Evolutionary conservation across 495 filamentous ascomycete genomes (phyloP).

Genomic region (Aspergillus heteromorphus): DNA sequence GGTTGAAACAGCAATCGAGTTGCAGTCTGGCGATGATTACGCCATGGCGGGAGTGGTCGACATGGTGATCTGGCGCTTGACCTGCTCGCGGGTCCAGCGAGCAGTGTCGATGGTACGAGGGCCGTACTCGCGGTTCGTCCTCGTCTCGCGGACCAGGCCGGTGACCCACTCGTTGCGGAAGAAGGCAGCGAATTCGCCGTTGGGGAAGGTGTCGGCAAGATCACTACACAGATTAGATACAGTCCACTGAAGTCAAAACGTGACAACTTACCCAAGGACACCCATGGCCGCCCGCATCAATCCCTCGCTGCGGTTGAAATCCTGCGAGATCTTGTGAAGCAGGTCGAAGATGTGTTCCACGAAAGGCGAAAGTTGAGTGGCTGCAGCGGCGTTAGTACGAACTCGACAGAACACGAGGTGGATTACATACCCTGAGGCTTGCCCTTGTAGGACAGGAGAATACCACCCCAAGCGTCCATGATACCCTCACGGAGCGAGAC

Average conservation of each 20-base stretch:
- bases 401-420: conserved; percentile 14
- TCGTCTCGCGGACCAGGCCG: conserved; percentile 78
- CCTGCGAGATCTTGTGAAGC: conserved; percentile 72
- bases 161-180: conserved; percentile 91
- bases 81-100: conserved; percentile 94
- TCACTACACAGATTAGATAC: conserved; percentile 59
- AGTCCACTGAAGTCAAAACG: not conserved
- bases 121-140: conserved; percentile 76
- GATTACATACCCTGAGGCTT: conserved; percentile 40
- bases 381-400: conserved; percentile 35
- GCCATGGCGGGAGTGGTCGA: conserved; percentile 33
- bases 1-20: conserved; percentile 6
- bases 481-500: conserved; percentile 92
- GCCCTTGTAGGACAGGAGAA: conserved; percentile 85
- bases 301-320: conserved; percentile 82
- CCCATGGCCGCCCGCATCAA: conserved; percentile 91
- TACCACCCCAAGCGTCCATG: conserved; percentile 98
- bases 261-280: conserved; percentile 74
- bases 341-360: conserved; percentile 86
- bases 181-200: conserved; percentile 73
- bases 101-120: conserved; percentile 85
- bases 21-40: conserved; percentile 15
- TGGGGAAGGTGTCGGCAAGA: conserved; percentile 86
- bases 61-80: conserved; percentile 77
- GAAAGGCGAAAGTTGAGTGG: conserved; percentile 64